A percentile compares a stretch with the other conserved stretches of the same genome.
phyloP scores from a whole-genome alignment of 257 asterid genomes.

The Plantago major region DNA sequence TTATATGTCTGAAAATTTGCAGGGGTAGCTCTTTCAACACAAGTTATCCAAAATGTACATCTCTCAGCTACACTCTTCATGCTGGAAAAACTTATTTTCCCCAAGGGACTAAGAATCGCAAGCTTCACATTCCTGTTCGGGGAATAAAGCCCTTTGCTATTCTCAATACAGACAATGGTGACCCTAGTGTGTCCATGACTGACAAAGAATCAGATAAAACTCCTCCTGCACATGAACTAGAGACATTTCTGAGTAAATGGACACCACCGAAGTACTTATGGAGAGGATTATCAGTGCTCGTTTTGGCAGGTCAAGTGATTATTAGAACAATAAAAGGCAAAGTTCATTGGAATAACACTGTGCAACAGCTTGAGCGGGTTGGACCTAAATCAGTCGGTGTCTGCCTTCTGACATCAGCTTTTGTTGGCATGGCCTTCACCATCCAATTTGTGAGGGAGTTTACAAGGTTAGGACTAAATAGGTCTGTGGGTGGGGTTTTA shows the following conservation, averaged over 20 bases:
- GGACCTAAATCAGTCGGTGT: slow-evolving; percentile 96
- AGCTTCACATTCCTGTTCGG: slow-evolving; percentile 26
- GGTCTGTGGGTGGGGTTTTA: slow-evolving; percentile 95
- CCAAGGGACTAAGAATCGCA: slow-evolving; percentile 27
- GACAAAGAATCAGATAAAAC: slow-evolving; percentile 35
- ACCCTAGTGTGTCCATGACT: slow-evolving; percentile 36
- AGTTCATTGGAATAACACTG: slow-evolving; percentile 81
- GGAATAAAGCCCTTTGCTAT: slow-evolving; percentile 26
- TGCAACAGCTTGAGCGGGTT: slow-evolving; percentile 80
- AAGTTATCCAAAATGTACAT: slow-evolving; percentile 23
- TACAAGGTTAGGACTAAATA: slow-evolving; percentile 79
- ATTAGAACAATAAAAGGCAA: slow-evolving; percentile 53
- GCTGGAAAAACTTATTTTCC: slow-evolving; percentile 31
- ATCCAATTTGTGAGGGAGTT: slow-evolving; percentile 94
- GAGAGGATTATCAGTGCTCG: slow-evolving; percentile 76
- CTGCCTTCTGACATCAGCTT: slow-evolving; percentile 81
- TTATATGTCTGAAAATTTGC: slow-evolving; percentile 21
- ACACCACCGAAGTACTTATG: slow-evolving; percentile 87
- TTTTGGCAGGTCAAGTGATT: slow-evolving; percentile 79
- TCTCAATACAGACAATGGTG: slow-evolving; percentile 50
- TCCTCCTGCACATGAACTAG: slow-evolving; percentile 29
- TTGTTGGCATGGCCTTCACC: slow-evolving; percentile 97
- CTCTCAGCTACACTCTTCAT: slow-evolving; percentile 23
- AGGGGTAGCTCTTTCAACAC: slow-evolving; percentile 33
- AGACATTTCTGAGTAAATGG: slow-evolving; percentile 58